Evolutionary conservation across 306 rosid genomes (phyloP), one percentile per base, ranked within the genome.

Genomic region (Fragaria vesca): DNA sequence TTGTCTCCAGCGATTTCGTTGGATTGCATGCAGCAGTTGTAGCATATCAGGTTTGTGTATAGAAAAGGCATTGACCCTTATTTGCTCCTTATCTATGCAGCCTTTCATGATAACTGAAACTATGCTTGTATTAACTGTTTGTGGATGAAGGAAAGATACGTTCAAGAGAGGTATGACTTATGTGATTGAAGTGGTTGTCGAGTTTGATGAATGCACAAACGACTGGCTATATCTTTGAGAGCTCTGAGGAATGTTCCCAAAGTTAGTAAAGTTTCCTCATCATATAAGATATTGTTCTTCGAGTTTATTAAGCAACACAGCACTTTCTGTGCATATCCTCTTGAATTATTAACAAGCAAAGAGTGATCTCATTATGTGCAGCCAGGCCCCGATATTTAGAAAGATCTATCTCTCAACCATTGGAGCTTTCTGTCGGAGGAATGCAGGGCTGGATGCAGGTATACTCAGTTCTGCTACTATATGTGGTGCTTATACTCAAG

Each of bases 361-460:
- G 42, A 68, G 47, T 80, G 71, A 66, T 81, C 75, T 74, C 81
- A 50, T 17, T 88, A 78, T 69, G 28, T 71, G 89, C 93, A 88
- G 94, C 97, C 97, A 93, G 96, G 96, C 97, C 96, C 85, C 89
- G 81, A 34, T 90, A 90, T 83, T 81, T 89, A 66, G 91, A 89
- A 85, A 88, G 79, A 80, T 40, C 45, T 78, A 75, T 45, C 48
- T 54, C 93, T 50, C 87, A 87, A 58, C 74, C 90, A 51, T 83
- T 90, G 0, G 92, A 86, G 69, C 69, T 84, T 50, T 89, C 97
- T 47, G 48, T 51, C 50, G 40, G 86, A 76, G 90, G 83, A 69
- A 83, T 47, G 79, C 86, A 65, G n/a, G 81, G 46, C 73, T 24
- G 86, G 76, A 78, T 46, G 16, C 13, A 12, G 74, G 81, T 80